Percentiles rank a stretch among this genome's conserved stretches.
phyloP scores from a whole-genome alignment of 345 rosid species.

The Litchi chinensis region DNA sequence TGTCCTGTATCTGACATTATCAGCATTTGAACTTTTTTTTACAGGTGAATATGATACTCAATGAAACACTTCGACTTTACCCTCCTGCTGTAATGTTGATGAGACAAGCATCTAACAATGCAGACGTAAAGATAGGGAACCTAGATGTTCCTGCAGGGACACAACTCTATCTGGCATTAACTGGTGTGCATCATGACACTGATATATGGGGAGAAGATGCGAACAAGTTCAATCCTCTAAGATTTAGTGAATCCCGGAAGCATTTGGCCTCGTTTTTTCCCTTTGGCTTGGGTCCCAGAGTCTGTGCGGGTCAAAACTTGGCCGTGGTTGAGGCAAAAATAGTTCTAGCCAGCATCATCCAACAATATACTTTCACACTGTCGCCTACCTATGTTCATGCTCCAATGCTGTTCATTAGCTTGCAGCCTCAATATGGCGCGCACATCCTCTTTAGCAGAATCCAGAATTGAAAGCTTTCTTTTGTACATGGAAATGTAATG shows the following conservation, averaged over 20 bases:
- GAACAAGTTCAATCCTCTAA: constrained; percentile 59
- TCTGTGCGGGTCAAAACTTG: constrained; percentile 61
- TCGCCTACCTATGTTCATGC: constrained; percentile 76
- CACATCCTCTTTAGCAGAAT: constrained; percentile 58
- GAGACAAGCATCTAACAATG: constrained; percentile 44
- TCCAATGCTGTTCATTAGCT: constrained; percentile 49
- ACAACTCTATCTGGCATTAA: constrained; percentile 48
- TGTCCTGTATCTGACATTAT: not conserved
- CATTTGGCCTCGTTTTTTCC: constrained; percentile 52
- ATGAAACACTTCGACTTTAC: constrained; percentile 77
- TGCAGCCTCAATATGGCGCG: constrained; percentile 75
- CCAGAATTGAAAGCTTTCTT: not conserved
- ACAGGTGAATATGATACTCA: constrained; percentile 68
- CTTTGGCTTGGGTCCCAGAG: constrained; percentile 62
- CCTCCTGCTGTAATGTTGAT: constrained; percentile 59
- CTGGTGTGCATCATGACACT: constrained; percentile 60
- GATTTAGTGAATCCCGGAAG: constrained; percentile 55
- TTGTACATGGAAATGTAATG: not conserved
- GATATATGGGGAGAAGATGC: constrained; percentile 78
- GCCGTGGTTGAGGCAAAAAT: constrained; percentile 58
- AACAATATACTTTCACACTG: constrained; percentile 42
- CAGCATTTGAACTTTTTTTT: not conserved
- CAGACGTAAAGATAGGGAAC: constrained; percentile 50
- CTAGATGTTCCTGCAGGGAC: constrained; percentile 66
- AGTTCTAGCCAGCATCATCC: constrained; percentile 56